Evolutionary conservation across 192 early-diverging fungal species (phyloP).

Genomic region (Allomyces javanicus): DNA sequence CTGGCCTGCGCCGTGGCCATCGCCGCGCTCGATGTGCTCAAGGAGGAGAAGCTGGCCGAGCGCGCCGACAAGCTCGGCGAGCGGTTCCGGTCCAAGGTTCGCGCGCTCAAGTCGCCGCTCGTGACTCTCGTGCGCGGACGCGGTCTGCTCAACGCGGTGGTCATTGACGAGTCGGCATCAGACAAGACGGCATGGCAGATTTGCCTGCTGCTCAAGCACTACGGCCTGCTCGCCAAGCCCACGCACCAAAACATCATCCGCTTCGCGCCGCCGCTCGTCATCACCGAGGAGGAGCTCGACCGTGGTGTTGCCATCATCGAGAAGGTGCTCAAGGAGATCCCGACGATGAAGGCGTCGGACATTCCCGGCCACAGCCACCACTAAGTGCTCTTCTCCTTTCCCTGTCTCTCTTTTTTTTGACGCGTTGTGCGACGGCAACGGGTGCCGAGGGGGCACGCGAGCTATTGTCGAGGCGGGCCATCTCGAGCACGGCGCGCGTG

Average conservation of each 20-base stretch:
- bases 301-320: conserved; percentile 63
- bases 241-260: conserved; percentile 98
- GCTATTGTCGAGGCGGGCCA: no score
- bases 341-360: conserved; percentile 27
- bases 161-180: conserved; percentile 68
- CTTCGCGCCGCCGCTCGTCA: conserved; percentile 82
- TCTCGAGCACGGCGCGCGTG: no score
- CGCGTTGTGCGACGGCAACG: no score
- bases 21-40: conserved; percentile 81
- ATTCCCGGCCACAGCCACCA: conserved; percentile 21
- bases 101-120: conserved; percentile 56
- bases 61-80: conserved; percentile 54
- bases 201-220: conserved; percentile 77
- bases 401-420: no score
- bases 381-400: no score
- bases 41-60: conserved; percentile 80
- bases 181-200: conserved; percentile 91
- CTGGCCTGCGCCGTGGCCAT: conserved; percentile 85
- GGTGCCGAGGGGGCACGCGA: no score
- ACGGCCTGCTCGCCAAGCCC: conserved; percentile 90
- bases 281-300: conserved; percentile 76
- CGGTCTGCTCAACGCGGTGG: conserved; percentile 88
- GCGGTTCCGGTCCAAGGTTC: conserved; percentile 60
- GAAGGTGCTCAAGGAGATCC: conserved; percentile 51
- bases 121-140: conserved; percentile 67